Evolutionary conservation across 2,329 filamentous ascomycete genomes (phyloP), one percentile per base, ranked within the genome.

Genomic region (Setomelanomma holmii): DNA sequence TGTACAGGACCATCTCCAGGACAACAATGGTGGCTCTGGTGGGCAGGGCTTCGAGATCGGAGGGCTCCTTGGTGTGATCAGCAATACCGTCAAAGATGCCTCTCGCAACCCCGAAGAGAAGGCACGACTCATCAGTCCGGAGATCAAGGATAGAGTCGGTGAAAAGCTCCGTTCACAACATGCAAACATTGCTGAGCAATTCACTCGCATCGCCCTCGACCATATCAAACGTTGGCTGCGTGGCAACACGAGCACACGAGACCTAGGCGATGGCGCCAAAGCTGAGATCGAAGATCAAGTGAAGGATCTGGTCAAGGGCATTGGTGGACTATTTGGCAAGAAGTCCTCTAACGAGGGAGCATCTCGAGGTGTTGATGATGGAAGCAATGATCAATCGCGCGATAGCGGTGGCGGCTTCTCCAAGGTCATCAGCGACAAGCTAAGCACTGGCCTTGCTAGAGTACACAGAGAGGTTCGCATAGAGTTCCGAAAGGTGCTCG

Each of bases 191-290:
- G 65, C 67, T 8, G 67, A 68, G 30, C 67, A 69, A 8, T 69
- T 69, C 42, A 69, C 67, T 5, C 60, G 55, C 1, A 66, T 69
- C 19, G 67, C 67, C 0, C 47, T 69, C 7, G 67, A 68, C 6
- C 67, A 69, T 41, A 66, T 69, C 54, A 69, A 69, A 50, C 66
- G 67, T 41, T 69, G 67, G 67, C 53, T 69, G 8, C 64, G 67
- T 42, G 67, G 67, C 3, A 69, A 69, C 42, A 69, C 66, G 5
- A 69, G 64, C 35, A 59, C 65, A 1, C 64, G 67, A 3, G 67
- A 69, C 42, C 44, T 69, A 20, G 66, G 67, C 10, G 67, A 69
- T 23, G 67, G 67, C 23, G 64, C 66, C 2, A 69, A 66, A 42
- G 67, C 60, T 17, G 67, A 69, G 51, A 66, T 71, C 34, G 61